These are phyloP conservation scores for Gossypium longicalyx DNA, from an alignment of 345 rosid genomes.

Conservation along the genomic window DNA sequence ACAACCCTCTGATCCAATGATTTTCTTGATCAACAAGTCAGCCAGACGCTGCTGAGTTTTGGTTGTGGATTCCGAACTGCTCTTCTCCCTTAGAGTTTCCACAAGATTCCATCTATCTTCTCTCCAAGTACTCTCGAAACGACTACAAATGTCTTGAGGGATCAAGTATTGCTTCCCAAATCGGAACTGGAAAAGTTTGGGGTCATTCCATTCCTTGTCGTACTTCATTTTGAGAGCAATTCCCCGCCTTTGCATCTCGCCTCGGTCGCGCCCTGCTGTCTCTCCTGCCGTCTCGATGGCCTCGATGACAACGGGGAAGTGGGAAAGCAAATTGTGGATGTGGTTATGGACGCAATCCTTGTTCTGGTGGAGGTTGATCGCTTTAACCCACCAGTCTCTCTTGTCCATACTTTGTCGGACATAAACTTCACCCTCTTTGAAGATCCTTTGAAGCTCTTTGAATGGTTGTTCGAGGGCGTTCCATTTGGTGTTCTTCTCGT, in stretches of 20 bases:
- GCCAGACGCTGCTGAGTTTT: slow-evolving; percentile 63
- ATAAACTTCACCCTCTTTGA: slow-evolving; percentile 85
- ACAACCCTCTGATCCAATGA: slow-evolving; percentile 34
- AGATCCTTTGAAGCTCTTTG: slow-evolving; percentile 63
- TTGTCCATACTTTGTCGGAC: slow-evolving; percentile 60
- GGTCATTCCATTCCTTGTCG: slow-evolving; percentile 71
- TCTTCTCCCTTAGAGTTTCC: slow-evolving; percentile 63
- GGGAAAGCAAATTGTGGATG: slow-evolving; percentile 65
- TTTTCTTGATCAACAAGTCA: slow-evolving; percentile 57
- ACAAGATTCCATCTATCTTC: slow-evolving; percentile 77
- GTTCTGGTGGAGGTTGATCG: slow-evolving; percentile 64
- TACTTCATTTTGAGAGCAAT: slow-evolving; percentile 62
- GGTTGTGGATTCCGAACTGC: slow-evolving; percentile 32
- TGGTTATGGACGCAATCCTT: slow-evolving; percentile 77
- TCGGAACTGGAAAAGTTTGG: slow-evolving; percentile 63
- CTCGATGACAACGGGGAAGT: slow-evolving; percentile 69
- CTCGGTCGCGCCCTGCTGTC: slow-evolving; percentile 75
- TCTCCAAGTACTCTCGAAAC: slow-evolving; percentile 54
- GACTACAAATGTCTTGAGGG: slow-evolving; percentile 42
- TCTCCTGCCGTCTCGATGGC: slow-evolving; percentile 74
- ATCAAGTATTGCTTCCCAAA: slow-evolving; percentile 82
- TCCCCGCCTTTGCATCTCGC: slow-evolving; percentile 73
- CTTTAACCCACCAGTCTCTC: slow-evolving; percentile 87
- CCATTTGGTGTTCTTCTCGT: slow-evolving; percentile 85
- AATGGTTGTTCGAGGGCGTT: slow-evolving; percentile 79